A percentile compares a stretch with the other conserved stretches of the same genome.
Evolutionary conservation across 2,329 filamentous ascomycete genomes (phyloP).

Genomic region (Teratosphaeria destructans): DNA sequence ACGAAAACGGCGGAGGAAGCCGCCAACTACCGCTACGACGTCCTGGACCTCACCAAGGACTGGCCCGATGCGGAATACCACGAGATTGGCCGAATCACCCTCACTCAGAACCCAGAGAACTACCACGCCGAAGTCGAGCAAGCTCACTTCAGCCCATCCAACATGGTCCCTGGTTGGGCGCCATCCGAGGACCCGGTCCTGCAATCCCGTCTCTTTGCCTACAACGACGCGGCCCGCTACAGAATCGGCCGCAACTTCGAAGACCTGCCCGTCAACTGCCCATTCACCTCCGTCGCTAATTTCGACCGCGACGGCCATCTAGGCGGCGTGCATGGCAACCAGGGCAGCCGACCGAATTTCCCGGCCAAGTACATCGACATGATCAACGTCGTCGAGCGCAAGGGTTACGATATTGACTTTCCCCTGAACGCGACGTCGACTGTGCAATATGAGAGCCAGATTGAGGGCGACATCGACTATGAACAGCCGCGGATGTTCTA

Average conservation of each 20-base stretch:
- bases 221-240: constrained; percentile 1
- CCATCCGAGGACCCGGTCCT: constrained; percentile 52
- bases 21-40: constrained; percentile 36
- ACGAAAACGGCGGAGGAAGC: constrained; percentile 44
- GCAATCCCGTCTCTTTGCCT: constrained; percentile 50
- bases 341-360: constrained; percentile 18
- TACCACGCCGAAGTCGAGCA: constrained; percentile 61
- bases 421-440: constrained; percentile 9
- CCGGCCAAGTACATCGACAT: constrained; percentile 18
- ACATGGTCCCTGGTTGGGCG: constrained; percentile 53
- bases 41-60: constrained; percentile 49
- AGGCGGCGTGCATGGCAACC: constrained; percentile 11
- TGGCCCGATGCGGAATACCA: constrained; percentile 39
- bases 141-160: constrained; percentile 54
- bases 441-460: constrained; percentile 14
- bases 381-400: constrained; percentile 16
- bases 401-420: constrained; percentile 13
- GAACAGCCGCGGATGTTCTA: constrained; percentile 21
- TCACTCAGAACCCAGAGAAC: constrained; percentile 48
- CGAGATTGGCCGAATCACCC: constrained; percentile 40
- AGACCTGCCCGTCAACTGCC: constrained; percentile 1
- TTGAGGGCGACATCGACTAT: constrained; percentile 18
- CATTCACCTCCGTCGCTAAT: constrained; percentile 19
- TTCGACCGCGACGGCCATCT: constrained; percentile 17
- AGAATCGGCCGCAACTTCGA: not conserved